Base-by-base conservation (phyloP, 2,329 filamentous ascomycete genomes). In the Ceratocystis diversiconidia region DNA sequence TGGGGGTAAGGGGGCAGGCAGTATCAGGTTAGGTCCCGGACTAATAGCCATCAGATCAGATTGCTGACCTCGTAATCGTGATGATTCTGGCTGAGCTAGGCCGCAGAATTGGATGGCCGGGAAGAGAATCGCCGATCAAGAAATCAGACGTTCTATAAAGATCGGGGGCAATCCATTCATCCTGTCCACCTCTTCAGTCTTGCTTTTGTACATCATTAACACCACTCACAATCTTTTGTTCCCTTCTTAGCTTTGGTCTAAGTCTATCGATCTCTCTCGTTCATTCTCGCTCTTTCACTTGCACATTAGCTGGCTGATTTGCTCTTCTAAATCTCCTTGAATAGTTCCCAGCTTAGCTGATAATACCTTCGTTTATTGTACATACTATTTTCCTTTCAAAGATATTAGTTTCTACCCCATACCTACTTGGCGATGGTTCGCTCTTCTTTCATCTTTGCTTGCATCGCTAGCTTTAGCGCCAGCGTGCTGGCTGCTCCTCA, bases 241-340 rank as follows among this genome's bases (percentile, higher is more conserved):
- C 17, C 6, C 5, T 8, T 17, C 61, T 63, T 63, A 36, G 61
- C 61, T 63, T 41, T 19, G 25, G 44, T 1, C 61, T 50, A 63
- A 32, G 61, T 6, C 22, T 41, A 41, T 12, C 10, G 12, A 17
- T n/a, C 12, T 19, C 55, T 36, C 30, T 59, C 28, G 55, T 59
- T 41, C 3, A 41, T 41, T 41, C 12, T 41, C 10, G 3, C 36
- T 41, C 36, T 15, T 63, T 30, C 22, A 22, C 10, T 41, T 50
- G 43, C 61, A 15, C 8, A 12, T 30, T 36, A 32, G 61, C 61
- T 52, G 46, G 61, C 61, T 48, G 46, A 25, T 17, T 63, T 63
- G 36, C 28, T 48, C n/a, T 62, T 22, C 22, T 46, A 7, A 22
- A 43, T 62, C 50, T 52, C 43, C n/a, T 19, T 48, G 30, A 10